Evolutionary conservation across 176 grass and related monocot species (phyloP).

Genomic region (Hsuehochloa calcarea): DNA sequence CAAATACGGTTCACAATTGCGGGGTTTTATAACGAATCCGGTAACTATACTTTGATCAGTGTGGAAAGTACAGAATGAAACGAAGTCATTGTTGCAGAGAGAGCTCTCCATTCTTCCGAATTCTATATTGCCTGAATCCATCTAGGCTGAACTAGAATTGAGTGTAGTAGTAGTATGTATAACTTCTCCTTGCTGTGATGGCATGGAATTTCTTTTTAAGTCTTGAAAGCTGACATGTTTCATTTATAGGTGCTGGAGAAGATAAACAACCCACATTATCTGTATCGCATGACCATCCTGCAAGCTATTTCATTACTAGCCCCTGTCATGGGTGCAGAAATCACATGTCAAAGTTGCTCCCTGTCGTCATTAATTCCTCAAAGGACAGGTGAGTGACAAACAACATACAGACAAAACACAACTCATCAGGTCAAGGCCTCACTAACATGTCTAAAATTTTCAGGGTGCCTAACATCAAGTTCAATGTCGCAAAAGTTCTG

Average conservation of each 20-base stretch:
- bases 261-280: conserved; percentile 89
- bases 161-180: neutral
- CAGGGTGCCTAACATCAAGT: conserved; percentile 97
- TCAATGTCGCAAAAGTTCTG: conserved; percentile 90
- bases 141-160: neutral
- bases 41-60: neutral
- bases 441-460: conserved; percentile 3
- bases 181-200: neutral
- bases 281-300: conserved; percentile 87
- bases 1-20: too few species aligned
- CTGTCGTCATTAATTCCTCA: conserved; percentile 74
- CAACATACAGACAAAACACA: neutral
- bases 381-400: conserved; percentile 68
- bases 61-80: neutral
- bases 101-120: neutral
- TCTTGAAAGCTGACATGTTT: too few species aligned
- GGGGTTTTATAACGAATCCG: too few species aligned
- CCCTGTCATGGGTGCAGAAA: conserved; percentile 87
- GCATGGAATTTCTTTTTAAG: neutral
- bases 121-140: neutral
- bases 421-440: neutral
- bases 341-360: conserved; percentile 79
- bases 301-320: conserved; percentile 77
- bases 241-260: conserved; percentile 73
- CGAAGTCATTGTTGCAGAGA: neutral